Percentiles rank a stretch among this genome's conserved stretches.
Evolutionary conservation across 345 rosid genomes (phyloP).

Genomic region (Rhodamnia rubescens): DNA sequence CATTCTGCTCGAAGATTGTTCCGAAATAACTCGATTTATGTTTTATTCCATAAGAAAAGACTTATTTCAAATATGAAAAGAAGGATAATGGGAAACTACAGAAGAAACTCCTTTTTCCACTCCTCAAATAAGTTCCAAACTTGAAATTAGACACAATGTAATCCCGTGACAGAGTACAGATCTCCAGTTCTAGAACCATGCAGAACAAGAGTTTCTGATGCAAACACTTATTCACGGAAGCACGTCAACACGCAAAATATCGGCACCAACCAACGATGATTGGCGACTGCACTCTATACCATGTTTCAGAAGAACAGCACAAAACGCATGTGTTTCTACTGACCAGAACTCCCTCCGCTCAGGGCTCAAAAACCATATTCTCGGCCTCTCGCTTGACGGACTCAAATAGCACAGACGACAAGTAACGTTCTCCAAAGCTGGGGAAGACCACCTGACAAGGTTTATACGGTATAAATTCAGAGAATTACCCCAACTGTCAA

Average conservation of each 20-base stretch:
- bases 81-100: neutral
- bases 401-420: conserved; percentile 38
- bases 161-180: neutral
- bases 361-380: conserved; percentile 26
- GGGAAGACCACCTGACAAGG: conserved; percentile 42
- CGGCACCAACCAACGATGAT: neutral
- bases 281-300: neutral
- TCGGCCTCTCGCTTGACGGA: conserved; percentile 29
- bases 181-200: neutral
- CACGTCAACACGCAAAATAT: neutral
- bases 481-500: neutral
- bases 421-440: conserved; percentile 48
- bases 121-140: neutral
- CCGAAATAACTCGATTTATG: neutral
- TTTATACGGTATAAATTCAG: neutral
- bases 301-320: neutral
- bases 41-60: neutral
- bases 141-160: neutral
- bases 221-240: neutral
- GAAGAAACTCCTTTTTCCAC: neutral
- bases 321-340: neutral
- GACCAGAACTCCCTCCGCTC: neutral
- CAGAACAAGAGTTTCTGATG: neutral
- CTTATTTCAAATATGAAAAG: neutral
- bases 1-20: neutral